Evolutionary conservation across 192 early-diverging fungal genomes (phyloP), one percentile per base, ranked within the genome.

Genomic region (Rhizophagus clarus): DNA sequence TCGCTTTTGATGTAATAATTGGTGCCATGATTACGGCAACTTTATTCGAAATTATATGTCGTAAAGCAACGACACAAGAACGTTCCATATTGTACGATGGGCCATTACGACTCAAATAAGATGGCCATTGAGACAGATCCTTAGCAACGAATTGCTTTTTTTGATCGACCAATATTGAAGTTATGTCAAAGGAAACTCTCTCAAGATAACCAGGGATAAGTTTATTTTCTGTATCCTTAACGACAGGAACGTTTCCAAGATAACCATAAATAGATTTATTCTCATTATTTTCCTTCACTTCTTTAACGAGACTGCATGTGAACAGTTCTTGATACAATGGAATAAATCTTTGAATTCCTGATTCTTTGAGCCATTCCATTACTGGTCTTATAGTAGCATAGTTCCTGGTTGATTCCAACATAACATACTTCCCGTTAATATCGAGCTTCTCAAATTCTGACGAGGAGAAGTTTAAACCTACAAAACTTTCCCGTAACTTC

Each of bases 1-100:
- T 81, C 0, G 84, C 80, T 20, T 83, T 83, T 22, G 82, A 82
- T 9, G 84, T 83, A 32, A 82, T 82, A 34, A 77, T 22, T 11
- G 74, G 49, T 2, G 82, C 82, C 8, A 63, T 14, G 24, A 85
- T 75, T 0, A 85, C 75, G 1, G 84, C 74, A 31, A 85, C 47
- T 3, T 80, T 82, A 64, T 81, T 69, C 14, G 32, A 73, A 14
- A 85, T 26, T 14, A 79, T 82, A 62, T 73, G 69, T 6, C 81
- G 31, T 26, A 83, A 15, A 22, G 84, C 84, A 34, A n/a, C 12
- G 2, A 81, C 24, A 56, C 80, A 76, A 72, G 81, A 82, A 15
- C 20, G 31, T 22, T 82, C 83, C 11, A 83, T 11, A 60, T 51
- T 64, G 29, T 78, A 85, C 1, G 81, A 15, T 10, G 76, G 31